These are phyloP conservation scores for Backusella mclennaniae DNA, from an alignment of 192 early-diverging fungal genomes.

Conservation along the genomic window DNA sequence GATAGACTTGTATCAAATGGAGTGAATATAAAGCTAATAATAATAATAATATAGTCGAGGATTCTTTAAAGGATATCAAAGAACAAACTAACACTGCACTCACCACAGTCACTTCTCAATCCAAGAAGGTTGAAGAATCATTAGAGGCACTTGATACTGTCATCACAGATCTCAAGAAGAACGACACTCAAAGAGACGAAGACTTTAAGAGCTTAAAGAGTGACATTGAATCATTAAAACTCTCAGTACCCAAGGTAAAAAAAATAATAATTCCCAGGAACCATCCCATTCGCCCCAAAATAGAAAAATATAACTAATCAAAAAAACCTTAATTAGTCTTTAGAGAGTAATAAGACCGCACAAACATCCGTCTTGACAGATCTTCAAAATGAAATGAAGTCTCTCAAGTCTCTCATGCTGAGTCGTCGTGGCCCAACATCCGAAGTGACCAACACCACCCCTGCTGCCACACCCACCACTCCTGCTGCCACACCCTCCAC, in stretches of 20 bases:
- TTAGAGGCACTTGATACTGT: conserved; percentile 63
- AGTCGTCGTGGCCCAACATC: conserved; percentile 58
- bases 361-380: conserved; percentile 68
- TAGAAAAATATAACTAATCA: not conserved
- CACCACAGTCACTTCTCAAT: conserved; percentile 63
- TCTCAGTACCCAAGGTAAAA: conserved; percentile 76
- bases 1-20: not conserved
- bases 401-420: conserved; percentile 85
- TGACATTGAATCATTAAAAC: conserved; percentile 70
- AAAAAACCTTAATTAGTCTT: conserved; percentile 43
- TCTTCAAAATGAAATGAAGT: conserved; percentile 93
- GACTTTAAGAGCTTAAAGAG: conserved; percentile 71
- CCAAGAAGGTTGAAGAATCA: conserved; percentile 65
- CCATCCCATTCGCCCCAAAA: not conserved
- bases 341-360: conserved; percentile 72
- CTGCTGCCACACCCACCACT: conserved; percentile 17
- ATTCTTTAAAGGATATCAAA: conserved; percentile 56
- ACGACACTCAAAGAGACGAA: conserved; percentile 63
- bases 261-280: not conserved
- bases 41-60: conserved; percentile 26
- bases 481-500: conserved; percentile 38
- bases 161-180: conserved; percentile 60
- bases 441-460: conserved; percentile 34
- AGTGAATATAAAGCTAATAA: not conserved
- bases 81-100: conserved; percentile 64